Percentiles rank a stretch among this genome's conserved stretches.
Evolutionary conservation across 345 rosid genomes (phyloP).

Genomic region (Chamaenerion angustifolium): DNA sequence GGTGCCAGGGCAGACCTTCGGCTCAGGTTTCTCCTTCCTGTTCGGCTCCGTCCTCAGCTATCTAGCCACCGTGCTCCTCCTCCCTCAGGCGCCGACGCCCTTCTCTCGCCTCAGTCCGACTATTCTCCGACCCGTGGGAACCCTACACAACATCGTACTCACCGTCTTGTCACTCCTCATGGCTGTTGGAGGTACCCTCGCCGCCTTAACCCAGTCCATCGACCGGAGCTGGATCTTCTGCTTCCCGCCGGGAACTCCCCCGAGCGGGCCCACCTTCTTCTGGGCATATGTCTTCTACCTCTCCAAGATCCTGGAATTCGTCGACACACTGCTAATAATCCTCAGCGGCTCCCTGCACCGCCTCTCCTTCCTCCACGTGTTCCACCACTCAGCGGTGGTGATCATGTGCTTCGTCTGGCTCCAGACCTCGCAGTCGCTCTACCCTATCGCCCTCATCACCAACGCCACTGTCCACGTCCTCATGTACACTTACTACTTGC

Average conservation of each 20-base stretch:
- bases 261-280: conserved; percentile 51
- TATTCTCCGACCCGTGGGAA: conserved; percentile 55
- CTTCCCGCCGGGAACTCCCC: conserved; percentile 27
- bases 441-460: conserved; percentile 35
- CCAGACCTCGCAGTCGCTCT: conserved; percentile 30
- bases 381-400: conserved; percentile 51
- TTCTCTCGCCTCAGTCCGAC: conserved; percentile 12
- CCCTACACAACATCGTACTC: conserved; percentile 58
- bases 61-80: conserved; percentile 20
- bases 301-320: conserved; percentile 44
- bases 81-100: conserved; percentile 7
- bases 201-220: conserved; percentile 20
- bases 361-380: conserved; percentile 57
- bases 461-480: conserved; percentile 50
- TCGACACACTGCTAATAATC: conserved; percentile 46
- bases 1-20: conserved; percentile 37
- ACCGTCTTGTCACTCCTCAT: conserved; percentile 44
- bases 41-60: conserved; percentile 27
- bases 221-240: conserved; percentile 26
- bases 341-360: conserved; percentile 25
- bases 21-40: conserved; percentile 43
- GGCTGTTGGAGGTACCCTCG: conserved; percentile 60
- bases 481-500: conserved; percentile 46
- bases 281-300: conserved; percentile 60
- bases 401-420: conserved; percentile 49